Evolutionary conservation across 768 basidiomycete species (phyloP).

Genomic region (Termitomyces sp.): DNA sequence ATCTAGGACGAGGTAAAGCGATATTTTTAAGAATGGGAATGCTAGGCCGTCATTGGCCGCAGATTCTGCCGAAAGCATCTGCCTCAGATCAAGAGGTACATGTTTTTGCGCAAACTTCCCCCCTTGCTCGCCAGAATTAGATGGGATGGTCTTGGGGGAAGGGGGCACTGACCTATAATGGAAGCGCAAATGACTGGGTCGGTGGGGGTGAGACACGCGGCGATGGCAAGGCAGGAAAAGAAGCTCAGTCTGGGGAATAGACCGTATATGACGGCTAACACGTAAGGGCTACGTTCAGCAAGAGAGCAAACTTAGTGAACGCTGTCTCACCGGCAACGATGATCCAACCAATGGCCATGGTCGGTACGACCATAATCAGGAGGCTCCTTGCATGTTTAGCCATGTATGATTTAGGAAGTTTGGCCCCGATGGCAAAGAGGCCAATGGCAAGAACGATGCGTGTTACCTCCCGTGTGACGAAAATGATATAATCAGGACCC

Average conservation of each 20-base stretch:
- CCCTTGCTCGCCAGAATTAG: conserved; percentile 32
- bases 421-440: conserved; percentile 92
- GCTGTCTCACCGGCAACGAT: conserved; percentile 55
- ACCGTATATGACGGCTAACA: conserved; percentile 55
- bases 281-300: background rate
- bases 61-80: conserved; percentile 81
- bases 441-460: conserved; percentile 75
- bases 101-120: conserved; percentile 67
- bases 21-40: conserved; percentile 84
- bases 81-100: conserved; percentile 73
- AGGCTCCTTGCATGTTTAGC: conserved; percentile 71
- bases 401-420: conserved; percentile 86
- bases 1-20: conserved; percentile 82
- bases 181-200: conserved; percentile 91
- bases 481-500: conserved; percentile 32
- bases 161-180: conserved; percentile 51
- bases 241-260: conserved; percentile 72
- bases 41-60: conserved; percentile 96
- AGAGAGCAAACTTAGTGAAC: no score
- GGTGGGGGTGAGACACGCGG: conserved; percentile 88
- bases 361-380: conserved; percentile 68
- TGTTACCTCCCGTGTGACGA: conserved; percentile 58
- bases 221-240: conserved; percentile 78
- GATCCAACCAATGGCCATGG: conserved; percentile 84
- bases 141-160: no score